Base-by-base conservation (phyloP, 495 filamentous ascomycete genomes). In the Penicillium manginii region DNA sequence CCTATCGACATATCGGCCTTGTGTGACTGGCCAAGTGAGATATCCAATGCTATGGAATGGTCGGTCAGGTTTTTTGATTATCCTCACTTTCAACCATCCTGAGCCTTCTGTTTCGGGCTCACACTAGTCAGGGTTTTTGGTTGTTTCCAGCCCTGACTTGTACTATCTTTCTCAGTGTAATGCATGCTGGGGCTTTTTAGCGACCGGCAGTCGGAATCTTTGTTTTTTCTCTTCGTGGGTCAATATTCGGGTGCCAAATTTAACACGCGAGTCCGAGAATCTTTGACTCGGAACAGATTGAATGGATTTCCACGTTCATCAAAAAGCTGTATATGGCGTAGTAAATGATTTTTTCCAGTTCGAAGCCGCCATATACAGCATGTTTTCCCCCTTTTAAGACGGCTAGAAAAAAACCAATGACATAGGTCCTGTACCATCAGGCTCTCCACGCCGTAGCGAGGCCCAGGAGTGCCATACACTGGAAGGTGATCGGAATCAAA, bases 1-100 rank as follows among this genome's bases (percentile, higher is more conserved):
- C 17, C 58, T 4, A 4, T 15, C 19, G 42, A 55, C 32, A n/a
- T 15, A 23, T 15, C 50, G 17, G 14, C 15, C 9, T 29, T 57
- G 9, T 39, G 47, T 23, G 60, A 59, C 4, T 63, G 60, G 60
- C 60, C 60, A 11, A 59, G 60, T 47, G 60, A 63, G 31, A 63
- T 63, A 19, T 63, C 56, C n/a, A 55, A 39, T 42, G 10, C 55
- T n/a, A 63, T 63, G 60, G 60, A 63, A 26, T 63, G 55, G 60
- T 63, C 60, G 33, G 23, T 53, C 31, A 50, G 55, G 2, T 62
- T 62, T 49, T 52, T 62, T 9, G 55, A 62, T 52, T 58, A 43
- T 31, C 55, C 55, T 19, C 55, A 57, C 8, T 53, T 53, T 43
- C 51, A 53, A 18, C 21, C 18, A 18, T 23, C 35, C 35, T 37